Base-by-base conservation (phyloP, 176 grass and related monocot species). In the Neostapfia colusana region DNA sequence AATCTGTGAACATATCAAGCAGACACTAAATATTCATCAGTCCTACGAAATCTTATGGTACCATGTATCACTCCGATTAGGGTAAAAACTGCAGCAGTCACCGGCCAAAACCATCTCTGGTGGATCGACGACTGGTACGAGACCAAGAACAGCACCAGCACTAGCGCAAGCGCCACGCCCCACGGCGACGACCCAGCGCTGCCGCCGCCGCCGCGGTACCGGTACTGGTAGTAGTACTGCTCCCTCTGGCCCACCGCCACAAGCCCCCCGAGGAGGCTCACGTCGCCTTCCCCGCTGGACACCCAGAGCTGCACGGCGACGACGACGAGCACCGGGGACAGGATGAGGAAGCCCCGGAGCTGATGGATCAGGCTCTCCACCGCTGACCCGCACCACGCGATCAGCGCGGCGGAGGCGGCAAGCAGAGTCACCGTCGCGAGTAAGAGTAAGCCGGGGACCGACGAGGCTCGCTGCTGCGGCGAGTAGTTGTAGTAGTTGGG, bases 41-140 rank as follows among this genome's bases (percentile, higher is more conserved):
- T 16, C 45, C 45, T 16, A 48, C 15, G 45, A 48, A 15, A 15
- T 16, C 3, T 44, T 48, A 15, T 16, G 13, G 13, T 48, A 16
- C 14, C 45, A 16, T 48, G 48, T 16, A 20, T 1, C 6, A 51
- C 48, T 51, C 16, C 17, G 1, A 51, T 1, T 16, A 51, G 0
- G 48, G 48, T 51, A 20, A 51, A 18, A 3, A 26, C 21, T 13
- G 55, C 55, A 58, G 51, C 51, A 26, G 24, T 87, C 74, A 90
- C 35, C 88, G 68, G 7, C 88, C 79, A 15, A 75, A 97, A 76
- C 84, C 90, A 93, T 49, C 83, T 38, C 26, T 89, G 74, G 39
- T 91, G 90, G 60, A 97, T 79, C 46, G 85, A 91, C 4, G 86
- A 88, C 82, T 97, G 86, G 35, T 90, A 89, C 20, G 95, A 90